A percentile compares a stretch with the other conserved stretches of the same genome.
These are phyloP conservation scores for Linnemannia exigua DNA, from an alignment of 192 early-diverging fungal species.

Conservation along the genomic window DNA sequence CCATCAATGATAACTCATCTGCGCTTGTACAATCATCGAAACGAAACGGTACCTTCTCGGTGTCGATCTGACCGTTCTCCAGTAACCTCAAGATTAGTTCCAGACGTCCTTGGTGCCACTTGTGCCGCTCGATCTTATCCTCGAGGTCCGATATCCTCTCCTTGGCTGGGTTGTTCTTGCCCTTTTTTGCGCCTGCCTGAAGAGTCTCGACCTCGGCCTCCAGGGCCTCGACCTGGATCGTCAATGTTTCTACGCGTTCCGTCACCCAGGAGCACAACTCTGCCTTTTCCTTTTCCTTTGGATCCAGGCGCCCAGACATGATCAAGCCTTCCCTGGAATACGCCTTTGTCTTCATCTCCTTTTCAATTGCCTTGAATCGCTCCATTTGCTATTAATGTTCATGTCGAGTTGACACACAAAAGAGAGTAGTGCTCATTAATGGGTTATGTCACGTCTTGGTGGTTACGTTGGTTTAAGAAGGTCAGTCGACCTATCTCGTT, in stretches of 20 bases:
- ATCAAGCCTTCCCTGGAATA: slow-evolving; percentile 96
- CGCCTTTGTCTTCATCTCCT: slow-evolving; percentile 99
- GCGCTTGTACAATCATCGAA: background rate
- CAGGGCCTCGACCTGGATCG: slow-evolving; percentile 91
- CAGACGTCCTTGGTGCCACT: slow-evolving; percentile 90
- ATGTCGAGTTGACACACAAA: background rate
- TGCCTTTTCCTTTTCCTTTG: slow-evolving; percentile 92
- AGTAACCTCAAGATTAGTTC: slow-evolving; percentile 94
- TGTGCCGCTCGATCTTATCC: slow-evolving; percentile 88
- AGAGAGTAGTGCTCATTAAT: background rate
- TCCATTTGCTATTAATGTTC: slow-evolving; percentile 95
- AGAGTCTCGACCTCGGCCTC: slow-evolving; percentile 91
- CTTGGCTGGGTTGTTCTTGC: slow-evolving; percentile 85
- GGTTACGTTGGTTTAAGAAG: too few relatives aligned
- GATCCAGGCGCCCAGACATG: slow-evolving; percentile 88
- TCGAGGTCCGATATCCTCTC: slow-evolving; percentile 83
- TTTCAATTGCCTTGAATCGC: slow-evolving; percentile 97
- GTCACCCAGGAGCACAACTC: slow-evolving; percentile 91
- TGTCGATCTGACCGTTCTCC: slow-evolving; percentile 91
- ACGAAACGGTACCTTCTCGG: slow-evolving; percentile 78
- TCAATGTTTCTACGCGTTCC: slow-evolving; percentile 84
- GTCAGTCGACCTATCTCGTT: too few relatives aligned
- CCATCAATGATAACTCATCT: too few relatives aligned
- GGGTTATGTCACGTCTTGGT: too few relatives aligned
- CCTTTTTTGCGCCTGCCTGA: slow-evolving; percentile 75